These are phyloP conservation scores for Colletotrichum sp. DNA, from an alignment of 2,329 filamentous ascomycete genomes.

Conservation along the genomic window DNA sequence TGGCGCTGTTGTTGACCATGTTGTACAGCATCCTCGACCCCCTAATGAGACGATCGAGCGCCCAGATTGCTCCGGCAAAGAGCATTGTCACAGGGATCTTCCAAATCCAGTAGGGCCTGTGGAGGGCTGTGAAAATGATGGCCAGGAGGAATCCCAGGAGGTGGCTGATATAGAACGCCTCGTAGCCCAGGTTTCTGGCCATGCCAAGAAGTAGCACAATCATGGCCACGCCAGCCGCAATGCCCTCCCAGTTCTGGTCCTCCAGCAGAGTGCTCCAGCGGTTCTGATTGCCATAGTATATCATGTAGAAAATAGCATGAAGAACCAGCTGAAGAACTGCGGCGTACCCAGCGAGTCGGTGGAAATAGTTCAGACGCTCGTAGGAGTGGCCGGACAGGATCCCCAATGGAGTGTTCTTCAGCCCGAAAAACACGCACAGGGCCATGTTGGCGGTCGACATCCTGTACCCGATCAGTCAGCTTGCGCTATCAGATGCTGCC, in stretches of 20 bases:
- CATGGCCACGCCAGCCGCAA: conserved; percentile 39
- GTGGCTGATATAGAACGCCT: conserved; percentile 51
- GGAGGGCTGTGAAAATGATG: conserved; percentile 44
- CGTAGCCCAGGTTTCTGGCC: conserved; percentile 45
- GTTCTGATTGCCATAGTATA: conserved; percentile 29
- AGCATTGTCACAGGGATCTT: conserved; percentile 42
- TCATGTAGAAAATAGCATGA: conserved; percentile 39
- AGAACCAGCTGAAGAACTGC: conserved; percentile 39
- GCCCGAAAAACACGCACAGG: conserved; percentile 46
- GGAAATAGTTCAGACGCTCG: conserved; percentile 51
- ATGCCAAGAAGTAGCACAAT: conserved; percentile 37
- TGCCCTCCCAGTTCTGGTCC: conserved; percentile 36
- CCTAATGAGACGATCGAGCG: conserved; percentile 47
- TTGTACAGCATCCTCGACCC: conserved; percentile 29
- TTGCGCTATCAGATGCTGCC: rapidly evolving
- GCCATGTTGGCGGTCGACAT: conserved; percentile 45
- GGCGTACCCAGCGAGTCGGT: conserved; percentile 49
- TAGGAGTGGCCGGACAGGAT: conserved; percentile 43
- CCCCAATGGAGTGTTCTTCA: conserved; percentile 54
- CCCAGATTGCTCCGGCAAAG: conserved; percentile 45
- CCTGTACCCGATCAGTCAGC: conserved; percentile 34
- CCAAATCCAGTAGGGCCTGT: conserved; percentile 45
- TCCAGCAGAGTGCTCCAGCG: conserved; percentile 28
- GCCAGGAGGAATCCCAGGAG: conserved; percentile 44
- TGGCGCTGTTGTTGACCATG: conserved; percentile 43